These are phyloP conservation scores for Agaricus sinodeliciosus DNA, from an alignment of 768 basidiomycete species.

Conservation along the genomic window DNA sequence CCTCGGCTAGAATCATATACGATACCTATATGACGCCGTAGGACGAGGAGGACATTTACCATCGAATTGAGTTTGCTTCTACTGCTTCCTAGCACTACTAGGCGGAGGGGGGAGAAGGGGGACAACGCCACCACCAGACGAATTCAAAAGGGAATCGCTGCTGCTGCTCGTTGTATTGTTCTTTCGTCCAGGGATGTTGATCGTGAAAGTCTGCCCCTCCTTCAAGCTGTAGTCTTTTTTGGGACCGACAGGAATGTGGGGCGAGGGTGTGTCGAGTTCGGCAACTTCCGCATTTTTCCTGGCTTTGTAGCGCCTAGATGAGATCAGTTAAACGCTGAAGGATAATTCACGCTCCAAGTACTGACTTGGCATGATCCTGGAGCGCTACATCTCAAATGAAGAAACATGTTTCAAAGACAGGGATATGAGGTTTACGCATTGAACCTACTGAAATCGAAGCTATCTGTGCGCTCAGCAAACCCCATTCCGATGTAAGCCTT, in stretches of 20 bases:
- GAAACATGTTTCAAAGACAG: background rate
- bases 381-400: conserved; percentile 62
- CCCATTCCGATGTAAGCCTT: conserved; percentile 95
- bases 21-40: no score
- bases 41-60: no score
- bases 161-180: conserved; percentile 35
- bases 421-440: background rate
- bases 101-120: conserved; percentile 86
- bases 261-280: conserved; percentile 43
- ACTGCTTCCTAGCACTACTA: conserved; percentile 46
- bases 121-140: conserved; percentile 33
- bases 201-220: conserved; percentile 92
- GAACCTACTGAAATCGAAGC: conserved; percentile 84
- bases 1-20: no score
- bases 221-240: conserved; percentile 94
- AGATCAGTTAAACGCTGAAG: conserved; percentile 1
- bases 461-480: conserved; percentile 81
- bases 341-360: background rate
- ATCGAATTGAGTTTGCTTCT: background rate
- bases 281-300: conserved; percentile 46
- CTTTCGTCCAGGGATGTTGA: conserved; percentile 78
- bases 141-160: conserved; percentile 16
- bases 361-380: conserved; percentile 80
- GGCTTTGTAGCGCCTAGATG: conserved; percentile 54
- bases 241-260: conserved; percentile 67